Evolutionary conservation across 2,329 filamentous ascomycete genomes (phyloP), one percentile per base, ranked within the genome.

Genomic region (Colletotrichum graminicola): DNA sequence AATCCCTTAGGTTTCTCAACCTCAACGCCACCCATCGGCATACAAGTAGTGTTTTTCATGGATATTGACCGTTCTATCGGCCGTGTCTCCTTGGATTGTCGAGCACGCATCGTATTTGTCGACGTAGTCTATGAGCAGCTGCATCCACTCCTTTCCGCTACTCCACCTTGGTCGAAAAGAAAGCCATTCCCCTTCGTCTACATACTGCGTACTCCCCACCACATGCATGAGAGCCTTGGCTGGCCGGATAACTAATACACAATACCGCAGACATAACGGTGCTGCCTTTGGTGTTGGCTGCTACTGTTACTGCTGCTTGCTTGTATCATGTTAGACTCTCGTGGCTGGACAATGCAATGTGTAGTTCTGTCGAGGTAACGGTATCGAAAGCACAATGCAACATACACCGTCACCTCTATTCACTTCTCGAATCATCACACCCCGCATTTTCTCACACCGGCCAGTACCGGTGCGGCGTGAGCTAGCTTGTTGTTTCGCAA

Each of bases 401-500:
- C 45, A 18, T 3, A 67, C n/a, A 18, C 29, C 21, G 23, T 47
- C 29, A 43, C n/a, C 36, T 32, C 18, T 54, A 11, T 47, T 61
- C 47, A 21, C 64, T 21, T 26, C 56, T 62, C 49, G 47, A 45
- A 55, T 55, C 32, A 39, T 10, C 39, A 12, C 29, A 66, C 29
- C 16, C 62, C 54, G 36, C 54, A 36, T 66, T 62, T 26, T 36
- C 47, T 69, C 47, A 43, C 43, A 23, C 23, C 47, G 43, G n/a
- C 47, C 43, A 29, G 36, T 45, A 36, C 36, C 39, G 32, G 66
- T 51, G 43, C 36, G 23, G 36, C 47, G n/a, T 52, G 36, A 14
- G 18, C 14, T 26, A 14, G 2, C 26, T 36, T 39, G 45, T 39
- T 51, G 23, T 18, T n/a, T 34, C 12, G 16, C 32, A 39, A 36